Evolutionary conservation across 148 eudicot species (phyloP), one percentile per base, ranked within the genome.

Genomic region (Rhododendron vialii): DNA sequence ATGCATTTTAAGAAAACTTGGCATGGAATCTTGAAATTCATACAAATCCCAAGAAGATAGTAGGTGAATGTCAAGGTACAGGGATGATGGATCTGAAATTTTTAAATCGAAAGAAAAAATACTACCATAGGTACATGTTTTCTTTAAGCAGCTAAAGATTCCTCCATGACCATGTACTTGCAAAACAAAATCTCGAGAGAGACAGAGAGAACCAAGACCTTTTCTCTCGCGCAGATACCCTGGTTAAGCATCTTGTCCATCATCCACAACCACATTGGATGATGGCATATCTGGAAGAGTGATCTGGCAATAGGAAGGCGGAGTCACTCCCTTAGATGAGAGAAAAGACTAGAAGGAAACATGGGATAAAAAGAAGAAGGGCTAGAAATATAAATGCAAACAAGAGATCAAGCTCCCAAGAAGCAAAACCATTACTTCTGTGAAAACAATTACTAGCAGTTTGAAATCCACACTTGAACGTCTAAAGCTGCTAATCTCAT

Each of bases 211-310:
- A 65, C 82, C 61, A 12, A 88, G 33, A 93, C 94, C 98, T 92
- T 89, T 94, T 85, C 15, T 78, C 90, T 45, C 82, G 87, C 85
- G 78, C 90, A 74, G 92, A 89, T 28, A 90, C 83, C 28, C 67
- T 74, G 74, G 88, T 48, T 33, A 92, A 84, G 84, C 87, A 83
- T 91, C 89, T 51, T 78, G 88, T 63, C 78, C 77, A 82, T 81
- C 90, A 26, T 82, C 85, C 10, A 80, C 85, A 76, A 74, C 83
- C 22, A 80, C 81, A 81, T 87, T 85, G 36, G 92, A 51, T 77
- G 92, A 30, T 48, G 96, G 95, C 50, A 93, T 88, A 87, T 92
- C 95, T 82, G 92, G 88, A 24, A 89, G 86, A 22, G 86, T 86
- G 65, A 94, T 85, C 94, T 95, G 87, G 11, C 59, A 90, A 61